These are phyloP conservation scores for Cylindrotheca fusiformis DNA, from an alignment of 108 stramenopile species.

Conservation along the genomic window DNA sequence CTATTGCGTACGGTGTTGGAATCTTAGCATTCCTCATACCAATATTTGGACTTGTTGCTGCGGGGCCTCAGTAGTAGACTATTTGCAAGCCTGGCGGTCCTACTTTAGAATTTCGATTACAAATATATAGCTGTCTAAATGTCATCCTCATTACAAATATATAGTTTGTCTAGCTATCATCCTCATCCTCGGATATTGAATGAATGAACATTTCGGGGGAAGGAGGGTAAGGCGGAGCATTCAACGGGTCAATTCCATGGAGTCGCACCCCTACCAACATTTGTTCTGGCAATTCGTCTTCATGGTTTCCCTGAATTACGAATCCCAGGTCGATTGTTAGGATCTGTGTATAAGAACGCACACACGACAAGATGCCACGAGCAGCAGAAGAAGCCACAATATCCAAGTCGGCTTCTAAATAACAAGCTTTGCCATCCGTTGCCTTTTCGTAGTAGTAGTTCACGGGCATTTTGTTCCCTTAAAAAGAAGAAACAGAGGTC, in stretches of 20 bases:
- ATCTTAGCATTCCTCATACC: slow-evolving; percentile 66
- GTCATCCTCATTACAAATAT: slow-evolving; percentile 1
- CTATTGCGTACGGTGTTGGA: slow-evolving; percentile 62
- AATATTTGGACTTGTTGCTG: slow-evolving; percentile 49
- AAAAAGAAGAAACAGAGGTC: too few relatives aligned
- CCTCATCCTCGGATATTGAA: slow-evolving; percentile 2
- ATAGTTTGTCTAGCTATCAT: slow-evolving; percentile 4
- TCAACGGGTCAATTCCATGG: slow-evolving; percentile 85
- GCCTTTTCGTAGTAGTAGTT: slow-evolving; percentile 57
- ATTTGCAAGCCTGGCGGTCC: background rate
- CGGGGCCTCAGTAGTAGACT: slow-evolving; percentile 46
- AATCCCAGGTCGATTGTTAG: slow-evolving; percentile 83
- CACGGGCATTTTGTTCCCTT: slow-evolving; percentile 64
- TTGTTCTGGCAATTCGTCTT: slow-evolving; percentile 81
- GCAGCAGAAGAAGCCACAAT: slow-evolving; percentile 79
- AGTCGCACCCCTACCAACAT: slow-evolving; percentile 77
- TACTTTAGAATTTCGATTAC: background rate
- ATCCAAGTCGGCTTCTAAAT: slow-evolving; percentile 83
- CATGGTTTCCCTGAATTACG: slow-evolving; percentile 68
- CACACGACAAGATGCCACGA: slow-evolving; percentile 77
- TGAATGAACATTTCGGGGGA: slow-evolving; percentile 22
- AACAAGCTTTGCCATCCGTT: slow-evolving; percentile 44
- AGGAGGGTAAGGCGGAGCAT: slow-evolving; percentile 56
- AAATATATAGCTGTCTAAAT: too few relatives aligned
- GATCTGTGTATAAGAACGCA: slow-evolving; percentile 66